Base-by-base conservation (phyloP, 352 stramenopile species). In the Globisporangium rhizosaccharum region DNA sequence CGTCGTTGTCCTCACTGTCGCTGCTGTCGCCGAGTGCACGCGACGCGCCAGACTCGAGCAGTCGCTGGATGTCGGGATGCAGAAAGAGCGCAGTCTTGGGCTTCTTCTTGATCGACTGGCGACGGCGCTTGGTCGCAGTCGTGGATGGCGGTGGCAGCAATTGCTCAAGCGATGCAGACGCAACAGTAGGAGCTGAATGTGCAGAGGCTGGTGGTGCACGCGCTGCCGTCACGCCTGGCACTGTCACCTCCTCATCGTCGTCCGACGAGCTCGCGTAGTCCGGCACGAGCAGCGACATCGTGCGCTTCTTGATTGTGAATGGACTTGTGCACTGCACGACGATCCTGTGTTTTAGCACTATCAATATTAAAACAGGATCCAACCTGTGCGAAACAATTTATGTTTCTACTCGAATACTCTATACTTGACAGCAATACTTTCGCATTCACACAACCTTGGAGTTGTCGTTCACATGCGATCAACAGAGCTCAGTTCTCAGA, bases 201-300 rank as follows among this genome's bases (percentile, higher is more conserved):
- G 48, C 15, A 8, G 57, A n/a, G 20, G 36, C 3, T 42, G 51
- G 12, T 30, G 44, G 7, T 10, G 55, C 47, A 9, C 44, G 18
- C 0, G 20, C 15, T 44, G 62, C 33, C 36, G 59, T 20, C 46
- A 14, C 9, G 20, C 48, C 20, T 4, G 28, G 14, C 15, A n/a
- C 36, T 8, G 20, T 28, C 5, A 54, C 37, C 4, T 54, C 41
- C 1, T 26, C 56, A 18, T 86, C 76, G 45, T 84, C 74, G 46
- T 82, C 72, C 1, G 76, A 87, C 0, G 76, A 84, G 57, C 72
- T 85, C 46, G 70, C 71, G 68, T 86, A 86, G 65, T 86, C 76
- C 9, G 68, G 68, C 47, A 84, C 63, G 20, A 85, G 51, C 26
- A 84, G 64, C 59, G 74, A 79, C 76, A 84, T 86, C 41, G 14